phyloP scores from a whole-genome alignment of 2,329 filamentous ascomycete species.

The Colletotrichum cereale region DNA sequence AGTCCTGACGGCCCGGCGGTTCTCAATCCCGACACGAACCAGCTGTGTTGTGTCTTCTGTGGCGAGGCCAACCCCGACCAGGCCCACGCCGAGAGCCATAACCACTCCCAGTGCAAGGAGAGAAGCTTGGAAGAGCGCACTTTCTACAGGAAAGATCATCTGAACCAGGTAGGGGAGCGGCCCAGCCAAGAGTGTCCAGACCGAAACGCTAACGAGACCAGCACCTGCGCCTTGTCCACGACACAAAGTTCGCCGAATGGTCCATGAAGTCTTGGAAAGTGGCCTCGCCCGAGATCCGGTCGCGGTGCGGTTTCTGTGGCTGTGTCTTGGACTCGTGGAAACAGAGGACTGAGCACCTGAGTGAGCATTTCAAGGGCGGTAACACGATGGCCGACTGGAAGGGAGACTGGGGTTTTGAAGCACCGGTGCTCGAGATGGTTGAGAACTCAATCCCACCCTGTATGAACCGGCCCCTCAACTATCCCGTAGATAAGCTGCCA shows the following conservation, averaged over 20 bases:
- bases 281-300: constrained; percentile 70
- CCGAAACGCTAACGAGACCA: constrained; percentile 47
- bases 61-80: constrained; percentile 66
- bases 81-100: constrained; percentile 69
- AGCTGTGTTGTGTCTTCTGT: constrained; percentile 70
- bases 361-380: constrained; percentile 67
- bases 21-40: constrained; percentile 70
- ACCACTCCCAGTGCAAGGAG: constrained; percentile 75
- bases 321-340: constrained; percentile 73
- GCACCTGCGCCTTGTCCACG: constrained; percentile 72
- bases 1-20: constrained; percentile 68
- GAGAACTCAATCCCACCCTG: constrained; percentile 76
- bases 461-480: constrained; percentile 58
- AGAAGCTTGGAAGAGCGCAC: constrained; percentile 71
- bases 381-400: constrained; percentile 77
- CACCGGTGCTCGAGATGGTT: constrained; percentile 70
- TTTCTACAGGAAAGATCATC: constrained; percentile 75
- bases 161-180: constrained; percentile 57
- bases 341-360: constrained; percentile 69
- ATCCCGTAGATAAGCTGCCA: constrained; percentile 52
- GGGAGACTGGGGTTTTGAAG: constrained; percentile 77
- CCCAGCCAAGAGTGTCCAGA: no score
- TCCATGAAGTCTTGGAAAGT: constrained; percentile 76
- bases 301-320: constrained; percentile 75
- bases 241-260: constrained; percentile 71